Evolutionary conservation across 176 grass and related monocot species (phyloP), one percentile per base, ranked within the genome.

Genomic region (Areca catechu): DNA sequence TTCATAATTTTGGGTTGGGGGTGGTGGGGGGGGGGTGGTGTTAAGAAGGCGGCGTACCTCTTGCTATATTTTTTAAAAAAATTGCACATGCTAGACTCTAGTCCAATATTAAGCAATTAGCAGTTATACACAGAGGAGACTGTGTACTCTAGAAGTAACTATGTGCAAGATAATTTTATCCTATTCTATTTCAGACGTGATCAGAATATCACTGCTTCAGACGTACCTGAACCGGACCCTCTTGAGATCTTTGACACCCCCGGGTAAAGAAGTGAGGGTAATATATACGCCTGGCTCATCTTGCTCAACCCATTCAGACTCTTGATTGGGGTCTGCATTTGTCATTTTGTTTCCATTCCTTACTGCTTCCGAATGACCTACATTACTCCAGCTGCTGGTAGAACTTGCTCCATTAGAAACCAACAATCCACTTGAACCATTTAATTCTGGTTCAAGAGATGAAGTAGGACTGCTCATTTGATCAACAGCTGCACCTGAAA

Each of bases 221-320:
- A 57, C 23, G 73, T 91, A 97, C 93, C 93, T 97, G 80, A 97
- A 97, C 12, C 87, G 78, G 47, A 97, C 87, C 47, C 93, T 75
- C 66, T 97, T 97, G 72, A 97, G 80, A 66, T 91, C 93, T 69
- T 83, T 83, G 54, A 79, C 72, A 16, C 93, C 86, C 57, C 93
- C 86, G 49, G 93, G 72, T 67, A 97, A 80, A 43, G 80, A 75
- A 16, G 78, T 91, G 48, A 97, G 87, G 47, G 93, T 97, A 64
- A 97, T 88, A 66, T 91, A 97, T 47, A 97, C 93, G 28, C 93
- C 93, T 15, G 75, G 83, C 72, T 97, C 87, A 51, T 88, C 78
- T 85, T 97, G 93, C 60, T 97, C 93, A 9, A 97, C 93, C 87
- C 93, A 91, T 82, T 97, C 92, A 56, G 86, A 62, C 62, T 78